Base-by-base conservation (phyloP, 2,329 filamentous ascomycete species). In the Trichoderma asperellum region DNA sequence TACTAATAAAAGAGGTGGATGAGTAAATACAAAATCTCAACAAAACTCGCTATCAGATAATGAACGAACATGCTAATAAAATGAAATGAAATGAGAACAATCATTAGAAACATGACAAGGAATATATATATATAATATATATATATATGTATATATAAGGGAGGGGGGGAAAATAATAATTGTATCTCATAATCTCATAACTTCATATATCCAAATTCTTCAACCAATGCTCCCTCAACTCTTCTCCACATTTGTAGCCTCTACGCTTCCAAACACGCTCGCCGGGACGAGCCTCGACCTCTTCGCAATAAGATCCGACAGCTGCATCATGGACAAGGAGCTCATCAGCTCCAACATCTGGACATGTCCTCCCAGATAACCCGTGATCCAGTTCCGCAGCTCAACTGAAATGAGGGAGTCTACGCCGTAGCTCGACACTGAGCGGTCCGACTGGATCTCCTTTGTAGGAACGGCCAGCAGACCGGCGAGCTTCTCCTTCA, bases 311-410 rank as follows among this genome's bases (percentile, higher is more conserved):
- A 70, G 63, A 18, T 68, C 64, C 12, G 68, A 67, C 14, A 70
- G 18, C 49, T 70, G 56, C 29, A 68, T 40, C 16, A 70, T 70
- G n/a, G 63, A 40, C 68, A 68, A 57, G 12, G 64, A 70, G 35
- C 68, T 68, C 63, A 68, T 70, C 27, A 70, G 21, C 35, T 70
- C 68, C 40, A 68, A 16, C 68, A 61, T 70, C 63, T 68, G 63
- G 4, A 70, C 68, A 34, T 70, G 68, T 0, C 49, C 57, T 2
- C 63, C 64, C 49, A 70, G 52, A 32, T 68, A 29, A 2, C 64
- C 58, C 21, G 68, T 56, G 27, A 70, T 70, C 68, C 68, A 70
- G 40, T 70, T 70, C 21, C 68, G 61, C 68, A 70, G 32, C 35
- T 70, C 68, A 1, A 70, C 68, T 18, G 68, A 68, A 5, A 70